Conservation (phyloP, 139 green algal species). For the Eudorina sp. region DNA sequence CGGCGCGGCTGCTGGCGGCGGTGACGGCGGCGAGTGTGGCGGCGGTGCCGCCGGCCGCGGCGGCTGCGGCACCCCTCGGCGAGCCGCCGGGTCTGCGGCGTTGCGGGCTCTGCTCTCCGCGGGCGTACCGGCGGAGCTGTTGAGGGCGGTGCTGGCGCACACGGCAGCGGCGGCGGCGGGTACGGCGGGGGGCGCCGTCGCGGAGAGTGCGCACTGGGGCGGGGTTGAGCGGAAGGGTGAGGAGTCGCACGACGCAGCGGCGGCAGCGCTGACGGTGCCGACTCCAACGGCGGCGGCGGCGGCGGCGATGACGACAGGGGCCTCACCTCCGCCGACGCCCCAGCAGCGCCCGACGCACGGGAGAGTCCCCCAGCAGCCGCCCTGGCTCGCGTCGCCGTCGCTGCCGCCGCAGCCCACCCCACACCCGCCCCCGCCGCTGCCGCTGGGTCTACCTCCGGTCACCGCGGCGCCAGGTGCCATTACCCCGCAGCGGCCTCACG, state of each 20-base stretch:
- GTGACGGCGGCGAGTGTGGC: neutral
- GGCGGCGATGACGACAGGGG: neutral
- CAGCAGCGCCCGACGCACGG: too few species aligned
- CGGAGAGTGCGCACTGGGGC: too few species aligned
- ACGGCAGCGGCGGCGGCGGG: neutral
- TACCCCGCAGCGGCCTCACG: too few species aligned
- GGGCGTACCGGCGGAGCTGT: neutral
- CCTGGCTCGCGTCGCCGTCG: too few species aligned
- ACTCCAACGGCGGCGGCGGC: neutral
- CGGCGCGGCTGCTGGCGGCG: too few species aligned
- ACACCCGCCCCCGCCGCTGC: neutral
- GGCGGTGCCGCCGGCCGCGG: neutral
- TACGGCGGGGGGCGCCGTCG: neutral
- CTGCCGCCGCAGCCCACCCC: too few species aligned
- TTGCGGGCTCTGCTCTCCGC: conserved; percentile 5
- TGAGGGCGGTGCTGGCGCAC: neutral
- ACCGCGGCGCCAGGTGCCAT: too few species aligned
- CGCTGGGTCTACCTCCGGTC: too few species aligned
- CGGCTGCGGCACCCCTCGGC: neutral
- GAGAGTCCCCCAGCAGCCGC: too few species aligned
- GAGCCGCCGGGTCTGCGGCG: neutral
- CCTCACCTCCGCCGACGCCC: neutral
- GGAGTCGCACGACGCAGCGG: too few species aligned
- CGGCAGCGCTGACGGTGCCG: neutral
- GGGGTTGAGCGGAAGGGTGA: too few species aligned